Percentiles rank a stretch among this genome's conserved stretches.
phyloP scores from a whole-genome alignment of 192 early-diverging fungal genomes.

The Backusella tarrabulga region DNA sequence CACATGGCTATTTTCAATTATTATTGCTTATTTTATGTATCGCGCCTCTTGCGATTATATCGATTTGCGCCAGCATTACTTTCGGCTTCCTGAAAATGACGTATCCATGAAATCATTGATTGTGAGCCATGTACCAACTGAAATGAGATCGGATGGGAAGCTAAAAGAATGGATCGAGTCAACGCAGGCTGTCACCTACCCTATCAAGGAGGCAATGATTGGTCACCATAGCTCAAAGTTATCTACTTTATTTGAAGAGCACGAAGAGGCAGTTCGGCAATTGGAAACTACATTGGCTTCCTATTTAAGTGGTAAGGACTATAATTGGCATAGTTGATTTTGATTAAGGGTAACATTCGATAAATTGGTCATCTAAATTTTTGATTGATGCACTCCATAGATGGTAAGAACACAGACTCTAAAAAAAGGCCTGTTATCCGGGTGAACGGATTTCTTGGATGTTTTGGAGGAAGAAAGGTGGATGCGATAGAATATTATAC shows the following conservation, averaged over 20 bases:
- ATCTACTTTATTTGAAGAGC: constrained; percentile 61
- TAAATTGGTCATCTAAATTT: background rate
- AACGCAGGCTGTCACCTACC: constrained; percentile 19
- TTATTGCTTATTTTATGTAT: constrained; percentile 54
- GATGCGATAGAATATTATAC: constrained; percentile 80
- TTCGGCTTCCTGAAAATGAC: constrained; percentile 52
- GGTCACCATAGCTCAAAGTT: constrained; percentile 67
- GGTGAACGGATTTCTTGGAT: constrained; percentile 26
- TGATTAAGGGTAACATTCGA: background rate
- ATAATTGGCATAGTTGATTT: background rate
- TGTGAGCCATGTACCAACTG: constrained; percentile 58
- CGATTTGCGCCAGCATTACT: constrained; percentile 50
- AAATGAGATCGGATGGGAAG: constrained; percentile 24
- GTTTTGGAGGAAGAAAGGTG: constrained; percentile 48
- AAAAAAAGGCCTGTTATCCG: constrained; percentile 43
- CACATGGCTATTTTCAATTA: constrained; percentile 59
- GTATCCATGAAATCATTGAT: constrained; percentile 63
- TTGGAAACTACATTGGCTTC: constrained; percentile 65
- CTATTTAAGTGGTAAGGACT: constrained; percentile 49
- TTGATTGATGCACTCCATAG: background rate
- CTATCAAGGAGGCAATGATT: constrained; percentile 58
- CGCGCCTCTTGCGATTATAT: constrained; percentile 57
- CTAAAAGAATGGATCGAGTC: constrained; percentile 22
- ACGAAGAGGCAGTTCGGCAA: constrained; percentile 59
- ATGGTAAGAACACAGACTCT: constrained; percentile 28